Conservation (phyloP, 139 green algal species). For the Micractinium conductrix region DNA sequence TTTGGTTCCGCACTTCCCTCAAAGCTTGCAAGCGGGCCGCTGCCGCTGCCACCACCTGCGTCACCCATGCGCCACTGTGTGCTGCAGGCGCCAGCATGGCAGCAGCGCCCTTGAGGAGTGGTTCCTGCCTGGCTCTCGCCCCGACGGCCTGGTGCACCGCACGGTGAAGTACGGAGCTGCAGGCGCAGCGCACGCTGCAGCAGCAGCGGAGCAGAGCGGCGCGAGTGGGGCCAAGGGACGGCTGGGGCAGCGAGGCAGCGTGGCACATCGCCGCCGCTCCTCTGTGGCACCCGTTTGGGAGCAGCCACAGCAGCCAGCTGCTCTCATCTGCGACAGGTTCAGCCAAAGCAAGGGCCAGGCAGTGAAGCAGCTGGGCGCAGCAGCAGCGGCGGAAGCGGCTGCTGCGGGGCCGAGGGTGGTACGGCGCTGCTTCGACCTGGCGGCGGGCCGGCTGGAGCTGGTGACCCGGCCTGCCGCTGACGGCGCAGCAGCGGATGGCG, state of each 20-base stretch:
- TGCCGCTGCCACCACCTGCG: neutral
- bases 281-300: neutral
- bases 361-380: too few species aligned
- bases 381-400: too few species aligned
- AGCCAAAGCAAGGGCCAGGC: neutral
- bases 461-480: neutral
- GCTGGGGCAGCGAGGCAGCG: too few species aligned
- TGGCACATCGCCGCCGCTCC: neutral
- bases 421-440: constrained; percentile 21
- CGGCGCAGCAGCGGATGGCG: neutral
- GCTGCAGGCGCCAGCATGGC: constrained; percentile 16
- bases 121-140: constrained; percentile 1
- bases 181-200: neutral
- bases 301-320: neutral
- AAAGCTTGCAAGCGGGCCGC: too few species aligned
- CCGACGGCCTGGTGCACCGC: constrained; percentile 9
- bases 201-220: too few species aligned
- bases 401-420: neutral
- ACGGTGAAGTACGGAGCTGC: neutral
- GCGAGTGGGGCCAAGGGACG: too few species aligned
- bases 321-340: neutral
- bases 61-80: neutral
- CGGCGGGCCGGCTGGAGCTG: neutral
- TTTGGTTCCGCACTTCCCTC: too few species aligned
- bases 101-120: constrained; percentile 11